Evolutionary conservation across 2,329 filamentous ascomycete species (phyloP).

Genomic region (Diplocarpon mali): DNA sequence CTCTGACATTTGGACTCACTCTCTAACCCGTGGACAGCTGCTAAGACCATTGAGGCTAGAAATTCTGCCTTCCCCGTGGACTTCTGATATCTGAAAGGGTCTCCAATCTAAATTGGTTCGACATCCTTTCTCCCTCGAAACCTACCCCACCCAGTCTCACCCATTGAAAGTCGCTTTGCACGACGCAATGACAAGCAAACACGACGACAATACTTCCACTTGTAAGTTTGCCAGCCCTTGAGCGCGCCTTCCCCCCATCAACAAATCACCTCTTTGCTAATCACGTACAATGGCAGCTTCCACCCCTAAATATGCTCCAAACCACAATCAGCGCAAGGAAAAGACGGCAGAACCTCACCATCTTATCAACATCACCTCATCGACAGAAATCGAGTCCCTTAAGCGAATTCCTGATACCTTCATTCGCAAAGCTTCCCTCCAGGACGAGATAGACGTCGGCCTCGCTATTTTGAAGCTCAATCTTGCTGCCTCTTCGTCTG

Average conservation of each 20-base stretch:
- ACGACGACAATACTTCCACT: background rate
- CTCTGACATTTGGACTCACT: no score
- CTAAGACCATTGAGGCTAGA: no score
- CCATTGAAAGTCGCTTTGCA: no score
- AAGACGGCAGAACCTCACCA: background rate
- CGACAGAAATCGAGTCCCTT: background rate
- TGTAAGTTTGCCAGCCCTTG: conserved; percentile 1
- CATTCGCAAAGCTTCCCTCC: background rate
- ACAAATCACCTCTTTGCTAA: conserved; percentile 1
- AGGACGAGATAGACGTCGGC: conserved; percentile 5
- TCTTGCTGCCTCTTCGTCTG: background rate
- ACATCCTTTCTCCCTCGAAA: no score
- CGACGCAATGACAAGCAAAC: no score
- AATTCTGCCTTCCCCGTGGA: no score
- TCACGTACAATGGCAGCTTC: background rate
- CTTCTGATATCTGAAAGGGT: no score
- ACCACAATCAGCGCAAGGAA: background rate
- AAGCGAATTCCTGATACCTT: background rate
- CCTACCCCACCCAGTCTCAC: no score
- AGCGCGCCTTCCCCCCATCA: conserved; percentile 2
- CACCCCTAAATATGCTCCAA: background rate
- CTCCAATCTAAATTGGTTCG: no score
- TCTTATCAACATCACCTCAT: conserved; percentile 3
- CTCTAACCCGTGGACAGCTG: no score
- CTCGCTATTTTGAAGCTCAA: conserved; percentile 1